These are phyloP conservation scores for Phytophthora fragariaefolia DNA, from an alignment of 352 stramenopile species.

Conservation along the genomic window DNA sequence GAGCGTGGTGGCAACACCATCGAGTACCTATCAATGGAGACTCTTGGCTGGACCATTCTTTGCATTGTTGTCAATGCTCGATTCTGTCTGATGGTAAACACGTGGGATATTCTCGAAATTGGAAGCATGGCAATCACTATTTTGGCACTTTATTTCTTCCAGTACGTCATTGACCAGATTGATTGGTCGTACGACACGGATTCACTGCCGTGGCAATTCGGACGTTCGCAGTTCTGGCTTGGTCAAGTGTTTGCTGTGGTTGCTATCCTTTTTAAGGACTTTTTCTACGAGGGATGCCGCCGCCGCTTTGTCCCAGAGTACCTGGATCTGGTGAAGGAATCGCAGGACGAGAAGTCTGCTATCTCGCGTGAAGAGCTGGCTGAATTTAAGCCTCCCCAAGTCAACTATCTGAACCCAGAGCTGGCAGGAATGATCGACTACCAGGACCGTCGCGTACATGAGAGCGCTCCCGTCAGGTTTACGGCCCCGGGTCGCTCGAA, in stretches of 20 bases:
- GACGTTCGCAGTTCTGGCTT: conserved; percentile 69
- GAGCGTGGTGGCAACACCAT: conserved; percentile 64
- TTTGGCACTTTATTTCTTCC: conserved; percentile 61
- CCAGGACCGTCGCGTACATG: conserved; percentile 68
- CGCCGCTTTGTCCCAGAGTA: conserved; percentile 76
- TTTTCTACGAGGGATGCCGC: conserved; percentile 69
- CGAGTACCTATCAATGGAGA: conserved; percentile 70
- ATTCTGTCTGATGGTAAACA: conserved; percentile 84
- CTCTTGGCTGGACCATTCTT: conserved; percentile 76
- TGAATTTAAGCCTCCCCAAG: conserved; percentile 53
- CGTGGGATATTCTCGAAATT: conserved; percentile 75
- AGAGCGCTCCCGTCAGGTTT: conserved; percentile 55
- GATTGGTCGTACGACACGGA: conserved; percentile 77
- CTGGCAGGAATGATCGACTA: conserved; percentile 83
- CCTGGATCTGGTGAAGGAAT: conserved; percentile 76
- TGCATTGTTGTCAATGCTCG: conserved; percentile 81
- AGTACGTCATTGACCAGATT: conserved; percentile 78
- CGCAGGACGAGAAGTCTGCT: conserved; percentile 32
- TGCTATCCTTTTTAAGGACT: conserved; percentile 71
- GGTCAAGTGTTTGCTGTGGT: conserved; percentile 76
- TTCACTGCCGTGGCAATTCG: conserved; percentile 85
- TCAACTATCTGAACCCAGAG: conserved; percentile 70
- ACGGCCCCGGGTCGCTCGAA: conserved; percentile 46
- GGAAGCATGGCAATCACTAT: conserved; percentile 65
- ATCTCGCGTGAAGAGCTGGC: conserved; percentile 53